These are phyloP conservation scores for Diospyros kaki DNA, from an alignment of 148 eudicot species.

Conservation along the genomic window DNA sequence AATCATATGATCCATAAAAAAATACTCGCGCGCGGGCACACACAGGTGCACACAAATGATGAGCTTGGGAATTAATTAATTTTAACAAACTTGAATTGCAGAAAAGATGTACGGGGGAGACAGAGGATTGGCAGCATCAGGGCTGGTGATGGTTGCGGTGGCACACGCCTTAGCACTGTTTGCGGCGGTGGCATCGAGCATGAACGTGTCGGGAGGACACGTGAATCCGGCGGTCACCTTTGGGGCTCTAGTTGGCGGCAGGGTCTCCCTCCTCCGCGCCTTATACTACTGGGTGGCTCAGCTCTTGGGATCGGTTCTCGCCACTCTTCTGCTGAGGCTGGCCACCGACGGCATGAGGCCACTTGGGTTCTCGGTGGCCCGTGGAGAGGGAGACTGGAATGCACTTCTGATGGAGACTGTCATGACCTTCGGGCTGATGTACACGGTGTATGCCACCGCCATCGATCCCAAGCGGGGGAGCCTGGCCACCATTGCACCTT, in stretches of 20 bases:
- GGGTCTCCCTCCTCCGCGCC: conserved; percentile 74
- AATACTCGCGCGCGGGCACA: no score
- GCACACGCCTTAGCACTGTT: conserved; percentile 71
- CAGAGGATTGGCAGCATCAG: conserved; percentile 36
- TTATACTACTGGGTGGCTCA: conserved; percentile 83
- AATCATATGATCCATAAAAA: no score
- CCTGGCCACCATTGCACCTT: conserved; percentile 43
- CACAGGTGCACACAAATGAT: no score
- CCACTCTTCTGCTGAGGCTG: conserved; percentile 53
- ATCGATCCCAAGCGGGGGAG: conserved; percentile 49
- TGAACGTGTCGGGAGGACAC: conserved; percentile 87
- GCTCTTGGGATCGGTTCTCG: conserved; percentile 71
- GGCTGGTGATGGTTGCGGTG: conserved; percentile 53
- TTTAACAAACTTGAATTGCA: conserved; percentile 15
- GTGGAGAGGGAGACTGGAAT: conserved; percentile 42
- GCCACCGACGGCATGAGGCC: conserved; percentile 80
- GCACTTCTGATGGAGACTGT: conserved; percentile 42
- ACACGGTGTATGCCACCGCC: conserved; percentile 42
- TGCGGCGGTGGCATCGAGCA: conserved; percentile 75
- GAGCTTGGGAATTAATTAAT: no score
- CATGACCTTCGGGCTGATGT: conserved; percentile 45
- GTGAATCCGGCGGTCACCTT: conserved; percentile 86
- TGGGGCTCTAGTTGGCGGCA: conserved; percentile 84
- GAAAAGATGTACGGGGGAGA: conserved; percentile 56
- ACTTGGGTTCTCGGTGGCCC: conserved; percentile 40